These are phyloP conservation scores for Talaromyces stipitatus DNA, from an alignment of 495 filamentous ascomycete genomes.

Conservation along the genomic window DNA sequence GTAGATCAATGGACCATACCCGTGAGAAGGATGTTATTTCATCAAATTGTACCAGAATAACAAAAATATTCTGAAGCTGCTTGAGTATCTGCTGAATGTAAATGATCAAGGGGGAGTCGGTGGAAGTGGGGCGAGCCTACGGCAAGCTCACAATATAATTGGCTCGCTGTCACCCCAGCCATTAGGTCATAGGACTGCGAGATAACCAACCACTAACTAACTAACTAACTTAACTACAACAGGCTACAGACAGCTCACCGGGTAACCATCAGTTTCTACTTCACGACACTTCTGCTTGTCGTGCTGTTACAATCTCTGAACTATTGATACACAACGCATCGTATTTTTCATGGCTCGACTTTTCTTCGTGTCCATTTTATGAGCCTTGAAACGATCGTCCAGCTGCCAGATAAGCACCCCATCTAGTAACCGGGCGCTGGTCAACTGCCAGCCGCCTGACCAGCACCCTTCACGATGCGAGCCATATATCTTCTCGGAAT, in stretches of 20 bases:
- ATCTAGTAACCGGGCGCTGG: neutral
- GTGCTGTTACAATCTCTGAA: neutral
- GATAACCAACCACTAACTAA: neutral
- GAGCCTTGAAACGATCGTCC: neutral
- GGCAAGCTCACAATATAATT: neutral
- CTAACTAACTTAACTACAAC: too few species aligned
- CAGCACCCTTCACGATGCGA: conserved; percentile 1
- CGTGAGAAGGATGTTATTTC: too few species aligned
- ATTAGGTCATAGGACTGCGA: conserved; percentile 1
- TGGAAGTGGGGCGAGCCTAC: neutral
- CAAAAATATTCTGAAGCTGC: too few species aligned
- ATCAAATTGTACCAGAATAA: too few species aligned
- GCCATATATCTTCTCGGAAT: neutral
- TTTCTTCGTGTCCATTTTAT: neutral
- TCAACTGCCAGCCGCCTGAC: neutral
- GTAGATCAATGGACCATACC: too few species aligned
- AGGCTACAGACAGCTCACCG: neutral
- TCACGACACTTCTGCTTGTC: neutral
- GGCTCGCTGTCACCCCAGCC: neutral
- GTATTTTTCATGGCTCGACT: conserved; percentile 19
- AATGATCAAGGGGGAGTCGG: neutral
- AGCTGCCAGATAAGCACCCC: neutral
- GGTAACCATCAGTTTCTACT: neutral
- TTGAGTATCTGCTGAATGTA: too few species aligned
- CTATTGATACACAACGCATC: conserved; percentile 5